Evolutionary conservation across 768 basidiomycete species (phyloP).

Genomic region (Boletellus ananiceps): DNA sequence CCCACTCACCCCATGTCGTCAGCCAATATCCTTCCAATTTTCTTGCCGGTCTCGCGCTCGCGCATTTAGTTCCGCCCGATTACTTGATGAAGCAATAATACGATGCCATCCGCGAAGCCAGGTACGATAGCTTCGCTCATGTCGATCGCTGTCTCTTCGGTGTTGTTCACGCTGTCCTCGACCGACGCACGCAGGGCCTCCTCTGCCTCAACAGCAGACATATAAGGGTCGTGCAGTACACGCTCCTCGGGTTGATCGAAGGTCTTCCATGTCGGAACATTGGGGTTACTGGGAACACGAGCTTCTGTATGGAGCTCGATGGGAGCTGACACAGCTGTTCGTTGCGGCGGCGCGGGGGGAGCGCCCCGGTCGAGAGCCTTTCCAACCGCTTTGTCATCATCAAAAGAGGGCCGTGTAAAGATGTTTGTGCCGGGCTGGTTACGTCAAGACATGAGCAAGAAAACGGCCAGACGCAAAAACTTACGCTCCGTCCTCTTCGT

Average conservation of each 20-base stretch:
- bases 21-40: constrained; percentile 82
- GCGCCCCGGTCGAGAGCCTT: constrained; percentile 25
- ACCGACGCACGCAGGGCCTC: constrained; percentile 75
- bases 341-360: constrained; percentile 10
- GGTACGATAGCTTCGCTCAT: constrained; percentile 67
- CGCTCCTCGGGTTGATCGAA: constrained; percentile 28
- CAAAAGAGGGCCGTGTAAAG: background rate
- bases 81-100: constrained; percentile 83
- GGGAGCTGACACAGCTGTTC: constrained; percentile 29
- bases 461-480: background rate
- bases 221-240: constrained; percentile 29
- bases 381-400: background rate
- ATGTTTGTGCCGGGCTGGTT: constrained; percentile 2
- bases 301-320: constrained; percentile 24
- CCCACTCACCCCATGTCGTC: constrained; percentile 78
- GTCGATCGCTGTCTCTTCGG: constrained; percentile 47
- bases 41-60: constrained; percentile 73
- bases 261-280: constrained; percentile 25
- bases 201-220: constrained; percentile 58
- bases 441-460: constrained; percentile 2
- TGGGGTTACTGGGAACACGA: constrained; percentile 14
- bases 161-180: constrained; percentile 52
- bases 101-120: constrained; percentile 69
- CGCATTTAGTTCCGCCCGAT: constrained; percentile 85
- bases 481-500: constrained; percentile 22